Base-by-base conservation (phyloP, 257 asterid genomes). In the Craterostigma plantagineum region DNA sequence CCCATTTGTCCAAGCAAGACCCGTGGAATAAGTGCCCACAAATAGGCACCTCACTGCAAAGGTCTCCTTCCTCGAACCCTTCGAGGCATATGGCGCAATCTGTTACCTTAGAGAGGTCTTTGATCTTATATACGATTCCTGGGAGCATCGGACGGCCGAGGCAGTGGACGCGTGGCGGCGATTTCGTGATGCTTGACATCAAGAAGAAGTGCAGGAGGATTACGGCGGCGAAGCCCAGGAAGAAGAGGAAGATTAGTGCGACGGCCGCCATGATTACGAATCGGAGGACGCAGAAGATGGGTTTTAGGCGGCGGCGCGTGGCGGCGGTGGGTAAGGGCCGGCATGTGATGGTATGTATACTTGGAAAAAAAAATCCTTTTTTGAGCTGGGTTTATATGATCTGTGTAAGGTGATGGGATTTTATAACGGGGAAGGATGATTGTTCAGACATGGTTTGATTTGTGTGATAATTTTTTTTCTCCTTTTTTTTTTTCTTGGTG, bases 51-150 rank as follows among this genome's bases (percentile, higher is more conserved):
- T 56, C 54, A 65, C 87, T 57, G 18, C 91, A 76, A 11, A 14
- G 7, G 0, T 81, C 97, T 12, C 76, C 90, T 7, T 73, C 93
- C 35, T 36, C 51, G 35, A 86, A 73, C 1, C 63, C 52, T 47
- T 81, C 97, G 75, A 86, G 52, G 44, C 97, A 81, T 45, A 86
- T 81, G 5, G 93, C 77, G 36, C 94, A 86, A 46, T 81, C 97
- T 42, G 54, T 50, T 7, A 4, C 16, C 46, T 27, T 17, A 62
- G 63, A 12, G 8, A 57, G 51, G 49, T 59, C 3, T 10, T 16
- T 16, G 42, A 14, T 18, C 10, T 18, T 40, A 53, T 0, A 52
- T 39, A 11, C 14, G 8, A n/a, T 0, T 11, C 27, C 23, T 49
- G 8, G 12, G 40, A 9, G 48, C n/a, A 8, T 43, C 30, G 11